Percentiles rank a stretch among this genome's conserved stretches.
Evolutionary conservation across 352 stramenopile genomes (phyloP).

Genomic region (Pythium monospermum): DNA sequence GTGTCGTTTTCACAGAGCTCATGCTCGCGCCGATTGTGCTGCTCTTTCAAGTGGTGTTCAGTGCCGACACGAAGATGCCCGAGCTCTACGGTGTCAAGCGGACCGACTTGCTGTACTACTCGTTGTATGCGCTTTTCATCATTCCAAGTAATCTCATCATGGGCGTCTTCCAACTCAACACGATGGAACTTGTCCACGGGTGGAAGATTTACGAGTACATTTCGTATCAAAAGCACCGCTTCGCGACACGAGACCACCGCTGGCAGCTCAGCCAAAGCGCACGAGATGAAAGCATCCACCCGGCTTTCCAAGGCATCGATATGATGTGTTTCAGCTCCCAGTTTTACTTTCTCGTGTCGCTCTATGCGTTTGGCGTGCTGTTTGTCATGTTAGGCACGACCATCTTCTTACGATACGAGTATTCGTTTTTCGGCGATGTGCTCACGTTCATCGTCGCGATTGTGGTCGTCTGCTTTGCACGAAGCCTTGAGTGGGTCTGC

Average conservation of each 20-base stretch:
- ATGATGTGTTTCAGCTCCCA: slow-evolving; percentile 95
- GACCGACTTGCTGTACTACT: slow-evolving; percentile 94
- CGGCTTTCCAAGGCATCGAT: slow-evolving; percentile 91
- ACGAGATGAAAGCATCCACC: slow-evolving; percentile 91
- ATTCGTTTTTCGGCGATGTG: slow-evolving; percentile 92
- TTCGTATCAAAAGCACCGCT: slow-evolving; percentile 94
- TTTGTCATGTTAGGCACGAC: slow-evolving; percentile 92
- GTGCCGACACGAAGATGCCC: slow-evolving; percentile 88
- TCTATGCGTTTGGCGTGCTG: slow-evolving; percentile 86
- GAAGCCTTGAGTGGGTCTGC: slow-evolving; percentile 49
- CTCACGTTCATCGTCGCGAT: slow-evolving; percentile 87
- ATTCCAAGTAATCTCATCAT: slow-evolving; percentile 93
- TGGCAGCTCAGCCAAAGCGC: slow-evolving; percentile 88
- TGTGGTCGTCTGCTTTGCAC: slow-evolving; percentile 74
- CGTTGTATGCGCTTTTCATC: slow-evolving; percentile 92
- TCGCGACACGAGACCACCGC: slow-evolving; percentile 88
- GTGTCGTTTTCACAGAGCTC: slow-evolving; percentile 84
- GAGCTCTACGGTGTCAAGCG: slow-evolving; percentile 90
- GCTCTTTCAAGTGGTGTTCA: slow-evolving; percentile 89
- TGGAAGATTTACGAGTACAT: slow-evolving; percentile 98
- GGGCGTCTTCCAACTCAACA: slow-evolving; percentile 94
- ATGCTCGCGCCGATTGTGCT: slow-evolving; percentile 86
- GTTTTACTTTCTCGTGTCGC: slow-evolving; percentile 87
- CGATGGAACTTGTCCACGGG: slow-evolving; percentile 93
- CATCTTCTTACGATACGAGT: slow-evolving; percentile 91